Evolutionary conservation across 2,329 filamentous ascomycete species (phyloP).

Genomic region (Fusarium devonianum): DNA sequence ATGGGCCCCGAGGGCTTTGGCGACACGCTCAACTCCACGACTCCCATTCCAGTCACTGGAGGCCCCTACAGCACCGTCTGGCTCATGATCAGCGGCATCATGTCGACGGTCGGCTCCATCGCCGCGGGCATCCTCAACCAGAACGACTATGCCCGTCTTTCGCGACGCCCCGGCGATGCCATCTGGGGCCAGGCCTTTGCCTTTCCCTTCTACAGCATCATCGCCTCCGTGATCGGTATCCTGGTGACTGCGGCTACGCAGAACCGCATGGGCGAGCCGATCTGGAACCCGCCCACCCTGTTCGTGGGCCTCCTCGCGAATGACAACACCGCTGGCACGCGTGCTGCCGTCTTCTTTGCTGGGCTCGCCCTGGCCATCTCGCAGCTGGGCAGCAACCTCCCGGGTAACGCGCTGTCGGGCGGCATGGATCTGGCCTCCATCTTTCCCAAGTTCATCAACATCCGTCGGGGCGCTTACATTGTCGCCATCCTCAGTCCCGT

Average conservation of each 20-base stretch:
- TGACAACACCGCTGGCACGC: slow-evolving; percentile 44
- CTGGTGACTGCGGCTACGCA: slow-evolving; percentile 51
- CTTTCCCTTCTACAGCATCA: slow-evolving; percentile 48
- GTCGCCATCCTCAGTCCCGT: slow-evolving; percentile 47
- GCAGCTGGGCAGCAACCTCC: slow-evolving; percentile 49
- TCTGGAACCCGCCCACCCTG: slow-evolving; percentile 50
- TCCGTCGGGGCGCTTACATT: slow-evolving; percentile 49
- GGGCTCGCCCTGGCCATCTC: slow-evolving; percentile 47
- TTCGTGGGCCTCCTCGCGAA: slow-evolving; percentile 44
- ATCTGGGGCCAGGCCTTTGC: slow-evolving; percentile 47
- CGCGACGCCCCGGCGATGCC: slow-evolving; percentile 44
- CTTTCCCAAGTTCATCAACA: slow-evolving; percentile 49
- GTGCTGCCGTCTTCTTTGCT: slow-evolving; percentile 50
- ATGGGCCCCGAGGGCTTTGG: slow-evolving; percentile 53
- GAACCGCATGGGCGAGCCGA: slow-evolving; percentile 45
- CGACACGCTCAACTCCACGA: slow-evolving; percentile 40
- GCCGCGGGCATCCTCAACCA: slow-evolving; percentile 50
- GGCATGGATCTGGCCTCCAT: slow-evolving; percentile 51
- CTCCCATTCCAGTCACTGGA: slow-evolving; percentile 36
- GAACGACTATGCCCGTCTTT: slow-evolving; percentile 50
- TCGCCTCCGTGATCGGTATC: slow-evolving; percentile 50
- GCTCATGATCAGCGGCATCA: slow-evolving; percentile 49
- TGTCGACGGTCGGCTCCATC: slow-evolving; percentile 49
- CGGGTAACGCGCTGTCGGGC: slow-evolving; percentile 48
- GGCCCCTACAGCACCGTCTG: slow-evolving; percentile 45